Evolutionary conservation across 257 asterid species (phyloP).

Genomic region (Solanum peruvianum): DNA sequence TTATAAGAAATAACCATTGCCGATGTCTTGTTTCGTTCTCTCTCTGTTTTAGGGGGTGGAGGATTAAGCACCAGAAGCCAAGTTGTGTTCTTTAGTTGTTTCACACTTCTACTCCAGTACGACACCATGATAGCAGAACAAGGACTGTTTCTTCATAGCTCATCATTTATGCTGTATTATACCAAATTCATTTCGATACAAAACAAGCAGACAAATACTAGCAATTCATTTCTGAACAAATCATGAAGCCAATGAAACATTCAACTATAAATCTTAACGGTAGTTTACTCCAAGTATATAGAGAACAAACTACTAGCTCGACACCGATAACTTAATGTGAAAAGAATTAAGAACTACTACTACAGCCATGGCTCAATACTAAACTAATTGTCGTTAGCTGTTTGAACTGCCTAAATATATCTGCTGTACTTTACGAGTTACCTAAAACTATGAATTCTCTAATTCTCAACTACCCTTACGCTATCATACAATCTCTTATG

Average conservation of each 20-base stretch:
- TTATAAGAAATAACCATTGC: not conserved
- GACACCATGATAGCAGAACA: not conserved
- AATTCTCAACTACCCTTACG: not conserved
- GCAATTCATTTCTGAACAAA: not conserved
- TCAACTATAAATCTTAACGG: not conserved
- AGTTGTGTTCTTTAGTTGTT: not conserved
- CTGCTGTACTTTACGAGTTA: not conserved
- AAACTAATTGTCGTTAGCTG: not conserved
- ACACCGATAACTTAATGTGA: not conserved
- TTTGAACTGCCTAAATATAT: not conserved
- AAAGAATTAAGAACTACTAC: not conserved
- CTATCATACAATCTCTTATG: not conserved
- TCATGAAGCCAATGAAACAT: not conserved
- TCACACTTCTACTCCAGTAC: not conserved
- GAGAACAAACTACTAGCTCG: not conserved
- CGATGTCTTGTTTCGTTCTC: not conserved
- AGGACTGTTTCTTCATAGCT: not conserved
- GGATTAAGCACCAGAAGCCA: not conserved
- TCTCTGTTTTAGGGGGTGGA: not conserved
- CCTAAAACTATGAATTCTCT: not conserved
- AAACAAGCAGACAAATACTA: not conserved
- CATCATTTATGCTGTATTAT: not conserved
- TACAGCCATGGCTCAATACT: not conserved
- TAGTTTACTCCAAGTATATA: not conserved
- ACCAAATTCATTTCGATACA: not conserved